These are phyloP conservation scores for Erythrophleum ivorense DNA, from an alignment of 331 rosid species.

Conservation along the genomic window DNA sequence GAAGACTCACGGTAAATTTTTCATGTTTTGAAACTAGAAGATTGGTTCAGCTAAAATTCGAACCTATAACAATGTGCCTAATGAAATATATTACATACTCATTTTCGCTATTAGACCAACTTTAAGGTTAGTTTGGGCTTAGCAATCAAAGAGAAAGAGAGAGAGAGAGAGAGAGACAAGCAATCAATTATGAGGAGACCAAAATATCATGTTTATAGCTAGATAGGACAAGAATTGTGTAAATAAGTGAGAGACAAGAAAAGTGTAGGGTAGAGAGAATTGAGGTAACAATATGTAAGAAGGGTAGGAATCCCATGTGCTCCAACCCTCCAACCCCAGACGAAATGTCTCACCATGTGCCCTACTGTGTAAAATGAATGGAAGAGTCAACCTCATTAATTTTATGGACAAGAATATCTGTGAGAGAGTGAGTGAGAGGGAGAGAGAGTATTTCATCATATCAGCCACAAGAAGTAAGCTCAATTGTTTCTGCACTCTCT, in stretches of 20 bases:
- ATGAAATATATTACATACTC: neutral
- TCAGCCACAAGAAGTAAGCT: too few species aligned
- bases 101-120: neutral
- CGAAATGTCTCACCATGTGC: neutral
- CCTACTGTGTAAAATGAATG: neutral
- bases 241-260: neutral
- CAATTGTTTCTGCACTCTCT: neutral
- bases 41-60: neutral
- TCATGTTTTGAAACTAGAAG: neutral
- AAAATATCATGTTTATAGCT: neutral
- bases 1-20: too few species aligned
- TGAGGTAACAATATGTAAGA: neutral
- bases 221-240: neutral
- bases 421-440: neutral
- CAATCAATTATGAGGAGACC: neutral
- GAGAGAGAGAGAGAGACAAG: neutral
- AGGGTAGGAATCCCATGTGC: constrained; percentile 1
- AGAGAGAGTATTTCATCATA: neutral
- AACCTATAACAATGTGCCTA: neutral
- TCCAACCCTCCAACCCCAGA: neutral
- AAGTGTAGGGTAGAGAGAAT: neutral
- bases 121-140: neutral
- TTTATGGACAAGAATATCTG: neutral
- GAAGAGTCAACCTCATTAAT: neutral
- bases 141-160: neutral